phyloP scores from a whole-genome alignment of 2,329 filamentous ascomycete species.

The Cercospora canescens region DNA sequence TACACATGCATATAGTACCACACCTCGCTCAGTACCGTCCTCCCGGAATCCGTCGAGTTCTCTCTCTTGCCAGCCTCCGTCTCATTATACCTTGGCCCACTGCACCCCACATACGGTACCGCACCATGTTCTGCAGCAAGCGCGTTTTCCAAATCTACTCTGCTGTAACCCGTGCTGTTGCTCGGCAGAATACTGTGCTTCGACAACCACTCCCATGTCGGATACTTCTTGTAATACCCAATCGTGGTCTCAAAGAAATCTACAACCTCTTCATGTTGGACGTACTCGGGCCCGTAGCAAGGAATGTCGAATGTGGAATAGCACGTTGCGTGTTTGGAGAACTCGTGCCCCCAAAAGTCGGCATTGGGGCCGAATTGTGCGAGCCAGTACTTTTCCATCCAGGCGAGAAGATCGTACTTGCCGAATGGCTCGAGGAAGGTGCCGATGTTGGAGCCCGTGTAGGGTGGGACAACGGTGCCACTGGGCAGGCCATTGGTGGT shows the following conservation, averaged over 20 bases:
- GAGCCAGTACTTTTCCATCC: slow-evolving; percentile 68
- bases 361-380: slow-evolving; percentile 57
- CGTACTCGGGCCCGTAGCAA: slow-evolving; percentile 63
- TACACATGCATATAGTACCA: slow-evolving; percentile 67
- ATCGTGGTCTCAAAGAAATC: slow-evolving; percentile 65
- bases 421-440: slow-evolving; percentile 61
- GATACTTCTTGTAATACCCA: slow-evolving; percentile 57
- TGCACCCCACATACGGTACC: slow-evolving; percentile 62
- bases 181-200: slow-evolving; percentile 56
- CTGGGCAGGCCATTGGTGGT: slow-evolving; percentile 59
- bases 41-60: slow-evolving; percentile 54
- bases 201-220: slow-evolving; percentile 63
- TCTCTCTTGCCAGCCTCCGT: slow-evolving; percentile 56
- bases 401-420: slow-evolving; percentile 60
- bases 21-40: slow-evolving; percentile 60
- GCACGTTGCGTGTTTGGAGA: slow-evolving; percentile 51
- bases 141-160: slow-evolving; percentile 53
- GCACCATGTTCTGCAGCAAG: slow-evolving; percentile 55
- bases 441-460: slow-evolving; percentile 58
- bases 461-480: slow-evolving; percentile 56
- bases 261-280: slow-evolving; percentile 59
- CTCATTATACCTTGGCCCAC: slow-evolving; percentile 60
- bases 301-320: slow-evolving; percentile 64
- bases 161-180: slow-evolving; percentile 59
- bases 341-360: slow-evolving; percentile 58